Evolutionary conservation across 108 stramenopile genomes (phyloP), one percentile per base, ranked within the genome.

Genomic region (Pseudonitzschia delicatissima): DNA sequence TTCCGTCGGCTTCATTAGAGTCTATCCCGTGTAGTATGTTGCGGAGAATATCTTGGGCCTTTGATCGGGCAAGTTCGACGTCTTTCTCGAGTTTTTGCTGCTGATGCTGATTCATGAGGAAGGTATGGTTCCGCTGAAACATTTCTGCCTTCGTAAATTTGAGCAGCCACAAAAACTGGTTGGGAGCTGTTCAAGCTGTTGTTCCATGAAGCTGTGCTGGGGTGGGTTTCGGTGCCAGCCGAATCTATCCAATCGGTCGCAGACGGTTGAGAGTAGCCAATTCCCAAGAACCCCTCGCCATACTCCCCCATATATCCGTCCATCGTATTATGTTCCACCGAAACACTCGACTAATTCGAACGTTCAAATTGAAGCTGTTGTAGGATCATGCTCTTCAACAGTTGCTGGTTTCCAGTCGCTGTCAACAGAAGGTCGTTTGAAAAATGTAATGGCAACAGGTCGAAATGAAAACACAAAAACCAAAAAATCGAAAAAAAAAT

Each of bases 181-280:
- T 7, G 21, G 6, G 47, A 48, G n/a, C n/a, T n/a, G n/a, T n/a
- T n/a, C n/a, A n/a, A n/a, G n/a, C n/a, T n/a, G n/a, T n/a, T n/a
- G n/a, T n/a, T n/a, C n/a, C n/a, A n/a, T n/a, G n/a, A n/a, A n/a
- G n/a, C n/a, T n/a, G n/a, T n/a, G n/a, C n/a, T n/a, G n/a, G n/a
- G n/a, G 23, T 48, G 7, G 21, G n/a, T 48, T 37, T 18, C 39
- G 45, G 15, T 40, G 67, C 42, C 91, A 84, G 0, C 87, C 89
- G 15, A 90, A 90, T 89, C n/a, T n/a, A n/a, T n/a, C n/a, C n/a
- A n/a, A n/a, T n/a, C n/a, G n/a, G n/a, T n/a, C n/a, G n/a, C n/a
- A n/a, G 47, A 21, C 23, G 47, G 47, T 23, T 48, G 47, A 23
- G 21, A 48, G 37, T 39, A 48, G 2, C 47, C 47, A 6, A 48